A percentile compares a stretch with the other conserved stretches of the same genome.
Evolutionary conservation across 1,284 basidiomycete species (phyloP).

Genomic region (Ustilago trichophora): DNA sequence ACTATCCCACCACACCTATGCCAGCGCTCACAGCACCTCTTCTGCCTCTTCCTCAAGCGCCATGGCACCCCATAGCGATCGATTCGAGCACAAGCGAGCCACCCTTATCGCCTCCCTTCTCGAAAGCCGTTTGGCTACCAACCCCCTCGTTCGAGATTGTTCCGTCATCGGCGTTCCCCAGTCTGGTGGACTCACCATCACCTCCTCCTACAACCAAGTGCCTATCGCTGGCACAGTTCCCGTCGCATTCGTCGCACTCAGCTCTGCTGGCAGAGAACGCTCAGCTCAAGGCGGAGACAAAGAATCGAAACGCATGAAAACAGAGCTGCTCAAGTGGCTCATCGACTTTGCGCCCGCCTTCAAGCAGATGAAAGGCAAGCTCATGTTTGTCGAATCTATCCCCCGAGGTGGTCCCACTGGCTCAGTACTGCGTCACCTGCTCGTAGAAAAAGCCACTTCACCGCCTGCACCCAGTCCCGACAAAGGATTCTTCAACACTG

Average conservation of each 20-base stretch:
- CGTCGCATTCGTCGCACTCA: constrained; percentile 33
- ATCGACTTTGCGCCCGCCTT: constrained; percentile 27
- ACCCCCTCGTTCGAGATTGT: constrained; percentile 41
- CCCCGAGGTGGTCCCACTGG: constrained; percentile 10
- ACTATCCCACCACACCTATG: not conserved
- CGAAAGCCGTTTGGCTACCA: constrained; percentile 15
- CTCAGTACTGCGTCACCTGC: constrained; percentile 10
- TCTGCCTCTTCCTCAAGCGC: constrained; percentile 2
- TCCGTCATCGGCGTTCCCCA: constrained; percentile 33
- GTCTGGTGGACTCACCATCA: constrained; percentile 11
- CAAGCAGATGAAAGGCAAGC: constrained; percentile 39
- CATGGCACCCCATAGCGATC: constrained; percentile 5
- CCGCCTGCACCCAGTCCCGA: constrained; percentile 16
- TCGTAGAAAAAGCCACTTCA: constrained; percentile 31
- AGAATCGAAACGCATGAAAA: constrained; percentile 39
- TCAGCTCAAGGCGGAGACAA: constrained; percentile 41
- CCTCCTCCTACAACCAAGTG: not conserved
- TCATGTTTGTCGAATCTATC: constrained; percentile 40
- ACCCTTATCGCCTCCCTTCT: constrained; percentile 15
- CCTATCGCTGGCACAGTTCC: constrained; percentile 5
- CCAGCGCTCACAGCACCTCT: not conserved
- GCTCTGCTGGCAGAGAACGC: constrained; percentile 22
- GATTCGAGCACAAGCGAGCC: constrained; percentile 21
- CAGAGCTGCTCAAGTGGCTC: constrained; percentile 35
- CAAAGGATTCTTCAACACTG: constrained; percentile 49